Conservation (phyloP, 23 red algal genomes). For the Gracilaria domingensis region DNA sequence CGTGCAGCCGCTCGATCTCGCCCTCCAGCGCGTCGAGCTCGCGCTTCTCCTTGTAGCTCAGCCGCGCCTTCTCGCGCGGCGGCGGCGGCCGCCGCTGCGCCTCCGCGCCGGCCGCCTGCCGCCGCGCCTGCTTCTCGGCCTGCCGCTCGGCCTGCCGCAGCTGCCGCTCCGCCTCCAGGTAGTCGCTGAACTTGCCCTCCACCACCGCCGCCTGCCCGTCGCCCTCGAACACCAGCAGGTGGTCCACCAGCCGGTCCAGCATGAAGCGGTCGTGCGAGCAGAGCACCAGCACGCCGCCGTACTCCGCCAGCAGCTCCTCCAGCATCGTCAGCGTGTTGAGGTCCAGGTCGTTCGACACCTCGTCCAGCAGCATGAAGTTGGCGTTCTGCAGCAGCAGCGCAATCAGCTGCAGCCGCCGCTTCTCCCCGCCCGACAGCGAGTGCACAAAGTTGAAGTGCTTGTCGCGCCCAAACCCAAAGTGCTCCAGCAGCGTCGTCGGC, state of each 20-base stretch:
- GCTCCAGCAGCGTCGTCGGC: constrained; percentile 65
- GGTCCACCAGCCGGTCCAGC: constrained; percentile 83
- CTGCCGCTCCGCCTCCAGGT: constrained; percentile 43
- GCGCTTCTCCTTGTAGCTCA: constrained; percentile 75
- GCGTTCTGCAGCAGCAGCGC: constrained; percentile 61
- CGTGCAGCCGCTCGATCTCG: constrained; percentile 69
- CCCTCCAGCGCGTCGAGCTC: constrained; percentile 68
- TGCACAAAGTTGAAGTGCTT: constrained; percentile 75
- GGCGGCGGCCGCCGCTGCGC: constrained; percentile 12
- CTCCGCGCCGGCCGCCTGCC: neutral
- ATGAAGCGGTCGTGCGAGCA: constrained; percentile 89
- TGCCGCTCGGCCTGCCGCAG: constrained; percentile 42
- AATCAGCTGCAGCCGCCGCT: constrained; percentile 80
- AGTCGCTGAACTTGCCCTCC: constrained; percentile 86
- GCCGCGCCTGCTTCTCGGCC: neutral
- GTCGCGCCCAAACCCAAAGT: constrained; percentile 62
- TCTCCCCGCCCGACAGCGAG: constrained; percentile 77
- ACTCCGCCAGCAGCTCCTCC: constrained; percentile 72
- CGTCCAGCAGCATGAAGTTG: constrained; percentile 83
- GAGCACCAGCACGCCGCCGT: constrained; percentile 71
- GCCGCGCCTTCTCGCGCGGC: constrained; percentile 15
- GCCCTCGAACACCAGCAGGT: constrained; percentile 81
- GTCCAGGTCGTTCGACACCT: constrained; percentile 91
- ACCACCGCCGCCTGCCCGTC: constrained; percentile 60
- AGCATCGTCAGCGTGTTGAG: constrained; percentile 80